phyloP scores from a whole-genome alignment of 768 basidiomycete genomes.

The Cantharellus cinnabarinus region DNA sequence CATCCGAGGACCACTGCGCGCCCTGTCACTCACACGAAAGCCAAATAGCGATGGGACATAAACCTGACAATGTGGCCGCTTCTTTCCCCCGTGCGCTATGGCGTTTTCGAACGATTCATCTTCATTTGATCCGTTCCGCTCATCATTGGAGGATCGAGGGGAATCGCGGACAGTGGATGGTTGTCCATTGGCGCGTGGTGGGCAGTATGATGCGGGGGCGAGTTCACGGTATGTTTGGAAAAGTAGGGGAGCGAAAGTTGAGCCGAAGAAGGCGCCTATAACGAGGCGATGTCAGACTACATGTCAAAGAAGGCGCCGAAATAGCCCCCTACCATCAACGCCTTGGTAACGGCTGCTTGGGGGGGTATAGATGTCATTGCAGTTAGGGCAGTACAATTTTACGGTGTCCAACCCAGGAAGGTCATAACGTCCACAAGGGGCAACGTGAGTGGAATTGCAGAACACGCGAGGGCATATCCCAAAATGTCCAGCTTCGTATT shows the following conservation, averaged over 20 bases:
- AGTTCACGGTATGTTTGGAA: conserved; percentile 95
- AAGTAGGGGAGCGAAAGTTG: conserved; percentile 94
- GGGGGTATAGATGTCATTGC: conserved; percentile 90
- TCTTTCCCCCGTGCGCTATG: conserved; percentile 76
- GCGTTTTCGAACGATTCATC: conserved; percentile 50
- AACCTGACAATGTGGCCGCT: conserved; percentile 65
- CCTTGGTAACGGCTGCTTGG: conserved; percentile 90
- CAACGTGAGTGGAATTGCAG: conserved; percentile 71
- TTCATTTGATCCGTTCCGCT: not conserved
- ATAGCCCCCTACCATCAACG: conserved; percentile 57
- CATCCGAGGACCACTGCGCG: conserved; percentile 91
- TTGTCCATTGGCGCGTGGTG: conserved; percentile 22
- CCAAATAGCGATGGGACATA: conserved; percentile 91
- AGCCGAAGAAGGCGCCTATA: conserved; percentile 94
- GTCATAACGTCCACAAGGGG: conserved; percentile 90
- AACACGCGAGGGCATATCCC: conserved; percentile 92
- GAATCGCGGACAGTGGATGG: not conserved
- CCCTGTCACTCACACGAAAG: conserved; percentile 89
- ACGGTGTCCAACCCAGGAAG: conserved; percentile 93
- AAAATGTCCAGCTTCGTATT: conserved; percentile 82
- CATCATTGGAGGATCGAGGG: conserved; percentile 13
- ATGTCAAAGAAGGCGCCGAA: not conserved
- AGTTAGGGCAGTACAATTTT: conserved; percentile 94
- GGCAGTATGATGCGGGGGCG: conserved; percentile 81
- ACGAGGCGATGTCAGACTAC: not conserved